Base-by-base conservation (phyloP, 257 asterid genomes). In the Forsythia suspensa region DNA sequence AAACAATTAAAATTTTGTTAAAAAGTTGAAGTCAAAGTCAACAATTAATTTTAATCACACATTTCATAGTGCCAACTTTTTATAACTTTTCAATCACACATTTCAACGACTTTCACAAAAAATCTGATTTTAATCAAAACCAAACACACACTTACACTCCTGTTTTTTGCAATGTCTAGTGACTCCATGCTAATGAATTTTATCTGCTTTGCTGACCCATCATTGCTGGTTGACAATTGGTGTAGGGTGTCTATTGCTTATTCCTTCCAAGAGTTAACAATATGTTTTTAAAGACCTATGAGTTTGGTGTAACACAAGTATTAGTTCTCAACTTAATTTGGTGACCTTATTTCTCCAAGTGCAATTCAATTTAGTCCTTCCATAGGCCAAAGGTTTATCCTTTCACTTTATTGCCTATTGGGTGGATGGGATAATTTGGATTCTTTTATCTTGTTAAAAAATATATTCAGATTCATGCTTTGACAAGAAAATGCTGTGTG, bases 131-230 rank as follows among this genome's bases (percentile, higher is more conserved):
- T 29, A 29, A 29, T 29, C 34, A 29, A 29, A 29, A 0, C 2
- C 1, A 29, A 29, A 29, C 34, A 29, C 34, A 29, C 34, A 1
- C 69, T 70, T 29, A 16, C 66, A 21, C 42, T 4, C 46, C 38
- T 36, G 24, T 24, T 24, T 51, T 61, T 16, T 46, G n/a, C 70
- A 36, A 68, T 72, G 20, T 63, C 36, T 12, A 12, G 44, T 4
- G 13, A 51, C 76, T 77, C 34, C 16, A 36, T 16, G 24, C 37
- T 34, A 13, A 5, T 74, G 44, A 8, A 12, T 70, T 34, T 63
- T 74, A 70, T 74, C 37, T 75, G 74, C 65, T 73, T 73, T 41
- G 81, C 48, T 67, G 55, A 57, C 37, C 52, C 18, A 41, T 8
- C 37, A 3, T 24, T 71, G 75, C n/a, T 40, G 71, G 51, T 44